A percentile compares a stretch with the other conserved stretches of the same genome.
Conservation (phyloP, 306 rosid genomes). For the Trifolium dubium region DNA sequence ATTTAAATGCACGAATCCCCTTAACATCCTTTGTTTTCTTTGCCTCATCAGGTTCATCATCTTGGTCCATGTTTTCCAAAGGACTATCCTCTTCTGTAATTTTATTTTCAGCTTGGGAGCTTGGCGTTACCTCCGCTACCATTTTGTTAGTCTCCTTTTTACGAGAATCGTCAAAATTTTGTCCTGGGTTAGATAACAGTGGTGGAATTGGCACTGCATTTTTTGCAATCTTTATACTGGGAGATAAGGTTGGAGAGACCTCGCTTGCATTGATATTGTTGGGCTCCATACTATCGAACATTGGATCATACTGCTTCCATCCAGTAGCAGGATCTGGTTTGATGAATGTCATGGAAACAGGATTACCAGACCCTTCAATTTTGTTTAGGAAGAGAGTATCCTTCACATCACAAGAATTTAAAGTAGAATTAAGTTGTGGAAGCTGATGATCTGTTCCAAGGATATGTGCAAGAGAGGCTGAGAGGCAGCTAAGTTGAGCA, state of each 20-base stretch:
- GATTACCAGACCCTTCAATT: conserved; percentile 52
- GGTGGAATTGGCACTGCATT: conserved; percentile 46
- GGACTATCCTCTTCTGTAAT: conserved; percentile 57
- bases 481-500: conserved; percentile 61
- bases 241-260: conserved; percentile 43
- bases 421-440: conserved; percentile 67
- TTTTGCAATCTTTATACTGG: conserved; percentile 43
- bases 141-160: conserved; percentile 50
- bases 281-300: conserved; percentile 53
- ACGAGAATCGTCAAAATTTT: conserved; percentile 39
- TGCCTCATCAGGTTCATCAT: conserved; percentile 60
- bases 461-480: conserved; percentile 73
- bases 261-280: conserved; percentile 51
- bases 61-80: conserved; percentile 55
- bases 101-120: conserved; percentile 57
- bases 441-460: conserved; percentile 68
- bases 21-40: conserved; percentile 80
- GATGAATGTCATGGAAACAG: conserved; percentile 48
- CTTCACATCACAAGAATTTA: conserved; percentile 52
- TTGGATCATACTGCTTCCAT: conserved; percentile 61
- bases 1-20: conserved; percentile 81
- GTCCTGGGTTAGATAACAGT: conserved; percentile 47
- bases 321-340: conserved; percentile 55
- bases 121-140: conserved; percentile 44
- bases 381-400: conserved; percentile 49